Percentiles rank a stretch among this genome's conserved stretches.
These are phyloP conservation scores for Leucocoprinus leucothites DNA, from an alignment of 768 basidiomycete species.

Conservation along the genomic window DNA sequence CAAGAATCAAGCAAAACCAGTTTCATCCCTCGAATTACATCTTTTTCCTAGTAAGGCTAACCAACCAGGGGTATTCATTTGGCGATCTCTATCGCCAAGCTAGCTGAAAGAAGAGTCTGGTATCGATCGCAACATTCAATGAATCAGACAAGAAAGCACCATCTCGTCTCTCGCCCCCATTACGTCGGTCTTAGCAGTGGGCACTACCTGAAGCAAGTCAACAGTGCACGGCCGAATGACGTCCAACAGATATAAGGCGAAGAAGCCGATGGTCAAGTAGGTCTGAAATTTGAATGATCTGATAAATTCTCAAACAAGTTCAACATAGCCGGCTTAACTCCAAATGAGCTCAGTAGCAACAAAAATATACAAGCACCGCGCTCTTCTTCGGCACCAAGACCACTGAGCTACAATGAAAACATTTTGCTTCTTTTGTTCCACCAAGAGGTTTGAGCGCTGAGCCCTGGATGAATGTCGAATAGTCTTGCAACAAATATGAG, in stretches of 20 bases:
- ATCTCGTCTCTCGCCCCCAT: conserved; percentile 84
- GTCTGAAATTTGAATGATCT: conserved; percentile 98
- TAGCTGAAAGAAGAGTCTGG: conserved; percentile 51
- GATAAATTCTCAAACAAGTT: conserved; percentile 93
- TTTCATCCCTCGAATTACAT: conserved; percentile 98
- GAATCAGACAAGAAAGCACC: conserved; percentile 46
- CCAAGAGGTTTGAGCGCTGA: conserved; percentile 94
- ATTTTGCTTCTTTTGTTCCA: conserved; percentile 89
- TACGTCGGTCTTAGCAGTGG: conserved; percentile 70
- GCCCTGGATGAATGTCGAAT: conserved; percentile 96
- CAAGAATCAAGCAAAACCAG: too few species aligned
- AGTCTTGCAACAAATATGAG: conserved; percentile 98
- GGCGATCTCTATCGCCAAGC: conserved; percentile 96
- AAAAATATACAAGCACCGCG: conserved; percentile 97
- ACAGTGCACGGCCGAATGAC: conserved; percentile 92
- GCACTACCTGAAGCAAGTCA: conserved; percentile 76
- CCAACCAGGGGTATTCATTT: conserved; percentile 97
- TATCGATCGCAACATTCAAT: not conserved
- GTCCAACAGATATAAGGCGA: conserved; percentile 92
- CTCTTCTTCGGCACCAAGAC: conserved; percentile 99
- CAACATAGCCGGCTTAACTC: conserved; percentile 94
- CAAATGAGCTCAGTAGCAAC: conserved; percentile 94
- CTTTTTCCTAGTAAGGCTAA: conserved; percentile 94
- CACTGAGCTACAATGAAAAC: conserved; percentile 87
- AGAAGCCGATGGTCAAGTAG: conserved; percentile 80